phyloP scores from a whole-genome alignment of 1,284 basidiomycete species.

The Cerrena zonata region DNA sequence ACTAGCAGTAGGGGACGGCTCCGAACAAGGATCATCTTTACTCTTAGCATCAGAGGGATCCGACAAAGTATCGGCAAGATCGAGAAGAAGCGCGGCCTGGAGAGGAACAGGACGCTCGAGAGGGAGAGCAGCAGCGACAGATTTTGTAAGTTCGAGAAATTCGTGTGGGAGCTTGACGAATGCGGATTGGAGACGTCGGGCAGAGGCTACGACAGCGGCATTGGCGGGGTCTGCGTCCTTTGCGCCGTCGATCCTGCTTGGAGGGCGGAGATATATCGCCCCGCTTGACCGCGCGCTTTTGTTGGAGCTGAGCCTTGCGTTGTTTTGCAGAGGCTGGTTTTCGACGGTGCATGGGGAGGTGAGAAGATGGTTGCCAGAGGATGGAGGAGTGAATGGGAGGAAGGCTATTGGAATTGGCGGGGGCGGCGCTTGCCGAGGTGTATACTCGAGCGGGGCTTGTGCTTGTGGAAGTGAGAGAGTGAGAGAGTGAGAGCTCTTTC shows the following conservation, averaged over 20 bases:
- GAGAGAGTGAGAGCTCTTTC: too few relatives aligned
- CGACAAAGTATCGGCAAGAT: slow-evolving; percentile 11
- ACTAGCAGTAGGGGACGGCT: slow-evolving; percentile 26
- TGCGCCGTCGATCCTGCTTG: slow-evolving; percentile 23
- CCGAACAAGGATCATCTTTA: slow-evolving; percentile 29
- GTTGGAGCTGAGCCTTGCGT: slow-evolving; percentile 64
- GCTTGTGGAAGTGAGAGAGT: too few relatives aligned
- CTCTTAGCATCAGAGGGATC: slow-evolving; percentile 8
- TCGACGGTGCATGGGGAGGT: slow-evolving; percentile 39
- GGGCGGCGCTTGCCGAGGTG: not conserved
- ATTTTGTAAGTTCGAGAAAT: slow-evolving; percentile 61
- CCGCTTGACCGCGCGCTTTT: slow-evolving; percentile 77
- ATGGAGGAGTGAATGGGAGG: not conserved
- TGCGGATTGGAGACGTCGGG: slow-evolving; percentile 60
- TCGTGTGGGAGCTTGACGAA: slow-evolving; percentile 60
- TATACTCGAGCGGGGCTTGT: too few relatives aligned
- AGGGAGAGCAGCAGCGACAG: slow-evolving; percentile 47
- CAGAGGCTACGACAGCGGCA: slow-evolving; percentile 28
- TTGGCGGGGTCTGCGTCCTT: slow-evolving; percentile 19
- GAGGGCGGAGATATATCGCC: slow-evolving; percentile 52
- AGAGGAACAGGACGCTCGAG: slow-evolving; percentile 57
- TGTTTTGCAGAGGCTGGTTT: slow-evolving; percentile 63
- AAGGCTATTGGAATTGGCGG: not conserved
- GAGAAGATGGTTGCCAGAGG: not conserved
- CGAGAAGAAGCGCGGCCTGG: slow-evolving; percentile 38